phyloP scores from a whole-genome alignment of 2,329 filamentous ascomycete species.

The Talaromyces sp. region DNA sequence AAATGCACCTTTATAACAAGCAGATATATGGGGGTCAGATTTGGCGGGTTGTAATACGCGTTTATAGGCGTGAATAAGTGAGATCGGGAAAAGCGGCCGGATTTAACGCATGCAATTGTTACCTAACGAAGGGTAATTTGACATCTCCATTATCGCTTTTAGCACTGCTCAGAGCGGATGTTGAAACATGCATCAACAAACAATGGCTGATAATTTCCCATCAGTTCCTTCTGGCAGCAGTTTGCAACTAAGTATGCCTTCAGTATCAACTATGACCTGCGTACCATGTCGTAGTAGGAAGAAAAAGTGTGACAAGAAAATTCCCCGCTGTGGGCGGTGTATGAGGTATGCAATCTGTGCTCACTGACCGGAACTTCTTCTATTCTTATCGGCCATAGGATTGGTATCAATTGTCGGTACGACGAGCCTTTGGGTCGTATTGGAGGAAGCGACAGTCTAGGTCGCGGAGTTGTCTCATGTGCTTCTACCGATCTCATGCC shows the following conservation, averaged over 20 bases:
- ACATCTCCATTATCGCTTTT: background rate
- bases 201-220: background rate
- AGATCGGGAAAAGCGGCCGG: background rate
- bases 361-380: background rate
- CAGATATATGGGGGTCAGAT: too few species aligned
- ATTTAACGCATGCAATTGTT: background rate
- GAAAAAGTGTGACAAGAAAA: constrained; percentile 10
- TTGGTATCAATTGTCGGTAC: constrained; percentile 6
- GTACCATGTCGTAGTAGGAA: constrained; percentile 3
- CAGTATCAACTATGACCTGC: constrained; percentile 5
- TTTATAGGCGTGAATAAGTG: background rate
- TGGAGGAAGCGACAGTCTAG: background rate
- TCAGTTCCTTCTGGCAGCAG: background rate
- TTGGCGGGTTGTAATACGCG: too few species aligned
- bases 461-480: background rate
- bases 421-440: background rate
- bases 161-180: background rate
- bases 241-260: background rate
- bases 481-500: background rate
- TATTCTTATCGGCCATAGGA: background rate
- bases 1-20: background rate
- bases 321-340: constrained; percentile 4
- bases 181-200: background rate
- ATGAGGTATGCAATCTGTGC: background rate
- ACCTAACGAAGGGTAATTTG: background rate